Evolutionary conservation across 805 yeast genomes (phyloP).

Genomic region (Lipomyces chichibuensis): DNA sequence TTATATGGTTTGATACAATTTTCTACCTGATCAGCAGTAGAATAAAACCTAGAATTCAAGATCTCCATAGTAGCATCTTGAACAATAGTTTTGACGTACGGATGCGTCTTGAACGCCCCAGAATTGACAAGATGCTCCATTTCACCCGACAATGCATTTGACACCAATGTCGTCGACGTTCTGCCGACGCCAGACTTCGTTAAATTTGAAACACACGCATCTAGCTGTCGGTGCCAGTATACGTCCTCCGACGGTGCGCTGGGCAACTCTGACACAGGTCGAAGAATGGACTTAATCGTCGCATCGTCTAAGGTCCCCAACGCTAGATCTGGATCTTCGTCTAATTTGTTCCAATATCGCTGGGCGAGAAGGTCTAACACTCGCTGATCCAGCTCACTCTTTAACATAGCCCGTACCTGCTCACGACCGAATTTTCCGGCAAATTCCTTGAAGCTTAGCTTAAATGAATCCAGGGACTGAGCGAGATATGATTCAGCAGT

Average conservation of each 20-base stretch:
- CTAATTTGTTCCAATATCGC: conserved; percentile 85
- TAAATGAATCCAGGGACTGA: conserved; percentile 83
- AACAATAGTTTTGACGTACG: conserved; percentile 79
- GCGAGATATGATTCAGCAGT: conserved; percentile 95
- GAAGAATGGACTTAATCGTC: conserved; percentile 45
- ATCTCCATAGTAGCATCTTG: conserved; percentile 83
- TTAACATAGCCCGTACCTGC: conserved; percentile 75
- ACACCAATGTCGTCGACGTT: conserved; percentile 77
- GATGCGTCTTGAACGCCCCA: conserved; percentile 81
- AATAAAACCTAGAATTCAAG: conserved; percentile 72
- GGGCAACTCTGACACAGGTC: conserved; percentile 59
- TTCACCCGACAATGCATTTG: conserved; percentile 77
- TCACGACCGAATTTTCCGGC: conserved; percentile 79
- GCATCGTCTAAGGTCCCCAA: not conserved
- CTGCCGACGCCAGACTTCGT: conserved; percentile 96
- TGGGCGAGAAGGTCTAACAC: conserved; percentile 85
- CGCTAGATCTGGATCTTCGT: conserved; percentile 35
- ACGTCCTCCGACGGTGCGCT: conserved; percentile 65
- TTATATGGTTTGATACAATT: conserved; percentile 97
- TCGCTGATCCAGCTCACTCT: conserved; percentile 84
- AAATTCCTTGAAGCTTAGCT: conserved; percentile 83
- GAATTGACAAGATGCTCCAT: conserved; percentile 70
- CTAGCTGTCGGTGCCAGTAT: conserved; percentile 87
- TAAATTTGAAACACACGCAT: conserved; percentile 75
- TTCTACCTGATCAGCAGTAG: conserved; percentile 98